phyloP scores from a whole-genome alignment of 2,329 filamentous ascomycete species.

The Biscogniauxia mediterranea region DNA sequence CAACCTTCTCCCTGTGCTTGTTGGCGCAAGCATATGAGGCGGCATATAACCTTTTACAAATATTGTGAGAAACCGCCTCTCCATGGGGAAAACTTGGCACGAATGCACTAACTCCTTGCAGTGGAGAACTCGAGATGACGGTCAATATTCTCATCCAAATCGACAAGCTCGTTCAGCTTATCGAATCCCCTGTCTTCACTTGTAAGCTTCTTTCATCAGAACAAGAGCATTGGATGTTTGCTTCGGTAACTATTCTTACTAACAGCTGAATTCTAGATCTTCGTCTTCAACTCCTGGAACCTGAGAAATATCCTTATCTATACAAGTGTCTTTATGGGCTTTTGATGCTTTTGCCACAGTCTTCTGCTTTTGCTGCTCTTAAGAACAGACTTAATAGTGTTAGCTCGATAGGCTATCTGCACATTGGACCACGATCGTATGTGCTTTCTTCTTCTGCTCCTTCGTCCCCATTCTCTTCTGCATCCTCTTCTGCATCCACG shows the following conservation, averaged over 20 bases:
- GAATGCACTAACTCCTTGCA: conserved; percentile 37
- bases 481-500: no score
- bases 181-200: conserved; percentile 97
- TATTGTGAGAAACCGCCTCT: conserved; percentile 64
- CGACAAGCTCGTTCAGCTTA: conserved; percentile 93
- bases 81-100: background rate
- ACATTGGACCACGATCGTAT: conserved; percentile 76
- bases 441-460: conserved; percentile 37
- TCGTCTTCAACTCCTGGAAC: conserved; percentile 89
- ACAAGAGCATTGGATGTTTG: background rate
- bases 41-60: conserved; percentile 91
- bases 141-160: conserved; percentile 99
- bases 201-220: conserved; percentile 55
- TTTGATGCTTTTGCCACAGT: conserved; percentile 97
- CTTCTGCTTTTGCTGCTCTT: conserved; percentile 90
- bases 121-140: conserved; percentile 96
- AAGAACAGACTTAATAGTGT: conserved; percentile 97
- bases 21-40: conserved; percentile 98
- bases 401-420: conserved; percentile 92
- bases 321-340: conserved; percentile 98
- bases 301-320: conserved; percentile 89
- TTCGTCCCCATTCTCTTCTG: no score
- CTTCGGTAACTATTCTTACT: background rate
- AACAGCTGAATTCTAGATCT: conserved; percentile 60
- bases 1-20: conserved; percentile 92